phyloP scores from a whole-genome alignment of 2,329 filamentous ascomycete genomes.

The Thielaviopsis cerberus region DNA sequence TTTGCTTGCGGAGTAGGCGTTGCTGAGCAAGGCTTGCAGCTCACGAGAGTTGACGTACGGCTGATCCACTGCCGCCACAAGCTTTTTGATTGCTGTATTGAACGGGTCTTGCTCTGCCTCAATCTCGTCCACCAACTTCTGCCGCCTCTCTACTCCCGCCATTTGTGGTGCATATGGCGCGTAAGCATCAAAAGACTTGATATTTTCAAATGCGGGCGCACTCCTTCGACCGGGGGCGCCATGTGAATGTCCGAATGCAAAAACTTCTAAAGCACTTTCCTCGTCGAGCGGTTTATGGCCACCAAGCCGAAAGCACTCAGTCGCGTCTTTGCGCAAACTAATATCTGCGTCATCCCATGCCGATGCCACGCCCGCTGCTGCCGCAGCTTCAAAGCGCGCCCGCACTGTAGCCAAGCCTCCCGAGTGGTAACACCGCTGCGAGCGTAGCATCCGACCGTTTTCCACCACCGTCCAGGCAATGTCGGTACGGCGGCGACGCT shows the following conservation, averaged over 20 bases:
- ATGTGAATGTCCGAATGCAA: neutral
- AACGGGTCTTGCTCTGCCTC: constrained; percentile 3
- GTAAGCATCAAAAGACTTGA: constrained; percentile 1
- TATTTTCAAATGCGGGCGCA: neutral
- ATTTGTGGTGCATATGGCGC: neutral
- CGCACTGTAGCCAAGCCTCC: constrained; percentile 11
- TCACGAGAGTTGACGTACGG: neutral
- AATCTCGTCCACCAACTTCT: neutral
- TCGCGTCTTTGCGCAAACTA: neutral
- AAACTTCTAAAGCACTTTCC: neutral
- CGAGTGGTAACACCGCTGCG: constrained; percentile 12
- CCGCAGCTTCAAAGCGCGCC: constrained; percentile 5
- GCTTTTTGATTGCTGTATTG: neutral
- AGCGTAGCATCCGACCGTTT: constrained; percentile 22
- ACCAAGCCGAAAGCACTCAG: neutral
- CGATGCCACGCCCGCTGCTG: neutral
- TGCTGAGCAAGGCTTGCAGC: neutral
- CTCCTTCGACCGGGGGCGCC: neutral
- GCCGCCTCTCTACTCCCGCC: neutral
- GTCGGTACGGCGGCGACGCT: constrained; percentile 35
- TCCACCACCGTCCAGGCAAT: constrained; percentile 30
- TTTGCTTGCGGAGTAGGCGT: neutral
- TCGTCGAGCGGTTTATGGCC: neutral
- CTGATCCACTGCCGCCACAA: neutral
- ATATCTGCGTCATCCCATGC: neutral